Percentiles rank a stretch among this genome's conserved stretches.
These are phyloP conservation scores for Blumeriella jaapii DNA, from an alignment of 2,329 filamentous ascomycete species.

Conservation along the genomic window DNA sequence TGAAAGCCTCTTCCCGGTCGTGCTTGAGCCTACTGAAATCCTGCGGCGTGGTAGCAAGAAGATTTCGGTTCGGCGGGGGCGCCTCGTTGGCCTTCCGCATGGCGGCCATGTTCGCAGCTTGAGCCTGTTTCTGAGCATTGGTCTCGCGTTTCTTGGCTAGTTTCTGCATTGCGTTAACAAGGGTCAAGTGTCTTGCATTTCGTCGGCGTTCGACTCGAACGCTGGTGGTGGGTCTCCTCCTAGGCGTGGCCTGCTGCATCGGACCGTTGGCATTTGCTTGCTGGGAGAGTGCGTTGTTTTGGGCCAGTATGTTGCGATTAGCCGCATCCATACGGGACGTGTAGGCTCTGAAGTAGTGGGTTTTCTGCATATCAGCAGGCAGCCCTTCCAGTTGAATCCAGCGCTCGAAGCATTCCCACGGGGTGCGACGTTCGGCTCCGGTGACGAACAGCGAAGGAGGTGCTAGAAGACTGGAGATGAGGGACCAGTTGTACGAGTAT, in stretches of 20 bases:
- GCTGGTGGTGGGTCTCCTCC: constrained; percentile 64
- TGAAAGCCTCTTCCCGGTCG: constrained; percentile 65
- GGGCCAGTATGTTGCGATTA: constrained; percentile 37
- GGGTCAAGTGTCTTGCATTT: constrained; percentile 73
- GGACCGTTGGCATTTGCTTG: constrained; percentile 30
- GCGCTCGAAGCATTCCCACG: constrained; percentile 97
- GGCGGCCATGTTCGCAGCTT: constrained; percentile 63
- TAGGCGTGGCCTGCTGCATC: constrained; percentile 38
- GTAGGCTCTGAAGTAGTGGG: constrained; percentile 78
- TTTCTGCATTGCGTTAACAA: constrained; percentile 93
- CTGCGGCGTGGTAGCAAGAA: constrained; percentile 57
- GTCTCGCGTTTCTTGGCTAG: constrained; percentile 89
- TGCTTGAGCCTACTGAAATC: constrained; percentile 85
- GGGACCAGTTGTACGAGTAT: constrained; percentile 94
- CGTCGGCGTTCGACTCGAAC: constrained; percentile 77
- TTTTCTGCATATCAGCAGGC: constrained; percentile 88
- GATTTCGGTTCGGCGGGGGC: constrained; percentile 31
- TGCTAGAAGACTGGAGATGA: constrained; percentile 73
- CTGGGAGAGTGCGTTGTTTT: constrained; percentile 24
- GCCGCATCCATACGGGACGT: constrained; percentile 48
- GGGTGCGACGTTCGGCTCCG: constrained; percentile 78
- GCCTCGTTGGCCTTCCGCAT: constrained; percentile 70
- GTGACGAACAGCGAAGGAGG: constrained; percentile 69
- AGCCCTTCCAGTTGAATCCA: constrained; percentile 90
- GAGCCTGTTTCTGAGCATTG: constrained; percentile 74